Conservation (phyloP, 148 eudicot species). For the Vaccinium darrowii region DNA sequence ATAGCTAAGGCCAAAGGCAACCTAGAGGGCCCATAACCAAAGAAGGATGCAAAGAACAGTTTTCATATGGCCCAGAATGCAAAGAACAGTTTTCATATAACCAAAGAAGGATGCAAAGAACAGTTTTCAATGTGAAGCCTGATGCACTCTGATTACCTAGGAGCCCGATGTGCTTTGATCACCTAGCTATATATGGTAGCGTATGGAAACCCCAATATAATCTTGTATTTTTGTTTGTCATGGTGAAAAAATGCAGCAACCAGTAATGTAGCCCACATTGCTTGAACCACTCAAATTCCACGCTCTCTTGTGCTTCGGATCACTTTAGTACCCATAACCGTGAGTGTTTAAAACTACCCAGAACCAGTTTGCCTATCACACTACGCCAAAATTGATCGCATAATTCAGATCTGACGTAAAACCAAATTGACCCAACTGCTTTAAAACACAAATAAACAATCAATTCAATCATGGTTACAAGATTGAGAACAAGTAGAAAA, state of each 20-base stretch:
- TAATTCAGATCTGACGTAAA: conserved; percentile 2
- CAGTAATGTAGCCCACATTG: background rate
- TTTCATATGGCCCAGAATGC: too few relatives aligned
- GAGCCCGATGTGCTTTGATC: background rate
- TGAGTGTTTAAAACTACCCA: background rate
- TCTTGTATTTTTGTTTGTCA: background rate
- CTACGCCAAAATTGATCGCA: background rate
- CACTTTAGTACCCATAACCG: background rate
- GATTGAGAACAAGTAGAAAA: background rate
- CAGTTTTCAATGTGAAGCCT: background rate
- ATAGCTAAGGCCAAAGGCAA: background rate
- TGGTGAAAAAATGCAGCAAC: background rate
- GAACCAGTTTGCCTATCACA: background rate
- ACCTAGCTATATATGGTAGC: background rate
- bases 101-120: too few relatives aligned
- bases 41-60: background rate
- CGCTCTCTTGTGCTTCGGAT: background rate
- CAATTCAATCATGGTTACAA: background rate
- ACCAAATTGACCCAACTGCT: background rate
- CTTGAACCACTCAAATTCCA: background rate
- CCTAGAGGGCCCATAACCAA: background rate
- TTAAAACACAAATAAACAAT: background rate
- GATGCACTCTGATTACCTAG: background rate
- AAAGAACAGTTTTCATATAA: too few relatives aligned
- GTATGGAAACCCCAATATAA: background rate